These are phyloP conservation scores for Tylopilus subfusipes DNA, from an alignment of 768 basidiomycete species.

Conservation along the genomic window DNA sequence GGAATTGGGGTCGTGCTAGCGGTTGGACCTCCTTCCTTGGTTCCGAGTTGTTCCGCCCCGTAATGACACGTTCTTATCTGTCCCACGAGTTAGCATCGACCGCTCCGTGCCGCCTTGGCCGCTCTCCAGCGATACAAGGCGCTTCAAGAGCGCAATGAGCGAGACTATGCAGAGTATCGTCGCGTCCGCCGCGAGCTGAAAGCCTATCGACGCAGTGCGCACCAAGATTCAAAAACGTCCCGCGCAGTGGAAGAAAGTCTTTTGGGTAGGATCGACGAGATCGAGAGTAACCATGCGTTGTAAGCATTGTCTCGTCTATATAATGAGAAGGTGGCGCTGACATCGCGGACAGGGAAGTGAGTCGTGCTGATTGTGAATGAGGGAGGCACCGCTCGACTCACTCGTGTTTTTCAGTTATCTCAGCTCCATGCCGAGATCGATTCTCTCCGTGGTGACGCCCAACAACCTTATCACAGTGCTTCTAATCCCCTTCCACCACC, in stretches of 20 bases:
- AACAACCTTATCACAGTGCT: slow-evolving; percentile 30
- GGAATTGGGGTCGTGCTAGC: not conserved
- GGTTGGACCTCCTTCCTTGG: slow-evolving; percentile 5
- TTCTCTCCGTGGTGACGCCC: slow-evolving; percentile 32
- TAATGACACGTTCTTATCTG: slow-evolving; percentile 18
- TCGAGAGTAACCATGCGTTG: slow-evolving; percentile 30
- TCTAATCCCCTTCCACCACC: slow-evolving; percentile 54
- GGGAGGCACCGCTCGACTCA: slow-evolving; percentile 14
- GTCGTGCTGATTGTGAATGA: slow-evolving; percentile 10
- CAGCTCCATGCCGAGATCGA: slow-evolving; percentile 36
- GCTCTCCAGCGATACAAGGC: slow-evolving; percentile 39
- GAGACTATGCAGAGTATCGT: slow-evolving; percentile 32
- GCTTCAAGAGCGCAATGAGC: slow-evolving; percentile 34
- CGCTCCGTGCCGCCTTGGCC: slow-evolving; percentile 30
- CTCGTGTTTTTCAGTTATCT: slow-evolving; percentile 28
- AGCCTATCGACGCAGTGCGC: slow-evolving; percentile 25
- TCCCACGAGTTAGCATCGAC: slow-evolving; percentile 28
- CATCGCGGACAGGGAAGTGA: slow-evolving; percentile 27
- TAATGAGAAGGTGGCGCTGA: slow-evolving; percentile 11
- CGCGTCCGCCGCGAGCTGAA: slow-evolving; percentile 32
- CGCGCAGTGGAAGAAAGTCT: slow-evolving; percentile 37
- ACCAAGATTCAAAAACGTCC: slow-evolving; percentile 34
- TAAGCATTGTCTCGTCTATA: slow-evolving; percentile 16
- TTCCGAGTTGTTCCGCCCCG: slow-evolving; percentile 23
- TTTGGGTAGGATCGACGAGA: slow-evolving; percentile 29